These are phyloP conservation scores for Verticillium zaregamsianum DNA, from an alignment of 2,329 filamentous ascomycete genomes.

Conservation along the genomic window DNA sequence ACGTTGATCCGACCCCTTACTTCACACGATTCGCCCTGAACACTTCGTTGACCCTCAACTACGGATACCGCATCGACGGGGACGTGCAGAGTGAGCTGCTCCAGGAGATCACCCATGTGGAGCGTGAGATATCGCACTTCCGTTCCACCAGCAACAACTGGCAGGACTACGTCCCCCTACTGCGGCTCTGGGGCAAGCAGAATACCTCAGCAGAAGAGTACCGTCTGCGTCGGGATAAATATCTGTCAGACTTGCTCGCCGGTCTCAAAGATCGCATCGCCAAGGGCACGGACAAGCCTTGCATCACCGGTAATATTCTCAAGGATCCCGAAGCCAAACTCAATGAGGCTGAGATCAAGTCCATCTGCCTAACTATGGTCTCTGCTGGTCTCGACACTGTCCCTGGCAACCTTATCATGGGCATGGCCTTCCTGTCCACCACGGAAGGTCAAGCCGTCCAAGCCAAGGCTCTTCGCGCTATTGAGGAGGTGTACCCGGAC, in stretches of 20 bases:
- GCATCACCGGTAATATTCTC: constrained; percentile 48
- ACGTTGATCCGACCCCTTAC: constrained; percentile 61
- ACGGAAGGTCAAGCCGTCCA: constrained; percentile 67
- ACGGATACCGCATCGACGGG: constrained; percentile 71
- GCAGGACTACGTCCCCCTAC: constrained; percentile 77
- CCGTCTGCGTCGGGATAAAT: constrained; percentile 64
- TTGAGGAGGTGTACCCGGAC: constrained; percentile 66
- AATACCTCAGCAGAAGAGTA: constrained; percentile 62
- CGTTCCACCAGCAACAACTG: constrained; percentile 78
- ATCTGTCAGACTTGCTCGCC: constrained; percentile 62
- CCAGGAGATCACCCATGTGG: constrained; percentile 70
- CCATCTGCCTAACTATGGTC: constrained; percentile 79
- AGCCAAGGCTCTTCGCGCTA: constrained; percentile 63
- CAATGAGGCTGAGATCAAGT: constrained; percentile 64
- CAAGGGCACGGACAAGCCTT: constrained; percentile 34
- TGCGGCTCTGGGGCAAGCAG: constrained; percentile 60
- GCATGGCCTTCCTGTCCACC: constrained; percentile 70
- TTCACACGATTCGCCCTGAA: constrained; percentile 75
- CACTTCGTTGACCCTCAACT: constrained; percentile 73
- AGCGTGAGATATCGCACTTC: constrained; percentile 72
- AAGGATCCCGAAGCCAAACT: constrained; percentile 42
- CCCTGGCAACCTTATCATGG: constrained; percentile 75
- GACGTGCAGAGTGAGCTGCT: constrained; percentile 64
- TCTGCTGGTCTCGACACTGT: constrained; percentile 79
- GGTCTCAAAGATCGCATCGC: constrained; percentile 39